A percentile compares a stretch with the other conserved stretches of the same genome.
Evolutionary conservation across 768 basidiomycete genomes (phyloP).

Genomic region (Myochromella boudieri): DNA sequence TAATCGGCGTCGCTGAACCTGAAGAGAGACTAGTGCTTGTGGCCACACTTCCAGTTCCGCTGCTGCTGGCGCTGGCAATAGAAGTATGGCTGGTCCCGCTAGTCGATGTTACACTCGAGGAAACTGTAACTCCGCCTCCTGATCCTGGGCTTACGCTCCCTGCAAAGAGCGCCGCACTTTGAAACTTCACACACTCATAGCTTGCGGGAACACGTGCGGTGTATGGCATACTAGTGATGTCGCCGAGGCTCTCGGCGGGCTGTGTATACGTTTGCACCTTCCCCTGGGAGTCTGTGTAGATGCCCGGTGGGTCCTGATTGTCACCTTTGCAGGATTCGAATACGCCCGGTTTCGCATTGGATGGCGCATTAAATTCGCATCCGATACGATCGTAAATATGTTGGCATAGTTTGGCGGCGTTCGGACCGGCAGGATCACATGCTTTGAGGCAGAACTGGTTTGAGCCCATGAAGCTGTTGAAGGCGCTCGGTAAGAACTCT

Average conservation of each 20-base stretch:
- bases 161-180: slow-evolving; percentile 30
- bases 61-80: background rate
- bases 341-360: slow-evolving; percentile 49
- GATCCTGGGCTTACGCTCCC: slow-evolving; percentile 12
- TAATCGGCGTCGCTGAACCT: background rate
- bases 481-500: slow-evolving; percentile 22
- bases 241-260: slow-evolving; percentile 35
- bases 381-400: slow-evolving; percentile 22
- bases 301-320: slow-evolving; percentile 47
- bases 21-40: background rate
- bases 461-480: slow-evolving; percentile 28
- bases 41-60: background rate
- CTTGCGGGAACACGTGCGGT: slow-evolving; percentile 33
- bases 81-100: background rate
- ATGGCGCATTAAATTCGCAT: slow-evolving; percentile 60
- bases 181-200: slow-evolving; percentile 32
- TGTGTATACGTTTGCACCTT: slow-evolving; percentile 36
- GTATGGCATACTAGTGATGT: slow-evolving; percentile 38
- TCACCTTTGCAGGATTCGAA: slow-evolving; percentile 72
- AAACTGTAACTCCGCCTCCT: background rate
- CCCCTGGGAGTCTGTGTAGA: slow-evolving; percentile 36
- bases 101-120: background rate
- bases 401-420: slow-evolving; percentile 21
- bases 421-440: slow-evolving; percentile 53
- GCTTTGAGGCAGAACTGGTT: slow-evolving; percentile 36